Conservation (phyloP, 345 rosid species). For the Aegle marmelos region DNA sequence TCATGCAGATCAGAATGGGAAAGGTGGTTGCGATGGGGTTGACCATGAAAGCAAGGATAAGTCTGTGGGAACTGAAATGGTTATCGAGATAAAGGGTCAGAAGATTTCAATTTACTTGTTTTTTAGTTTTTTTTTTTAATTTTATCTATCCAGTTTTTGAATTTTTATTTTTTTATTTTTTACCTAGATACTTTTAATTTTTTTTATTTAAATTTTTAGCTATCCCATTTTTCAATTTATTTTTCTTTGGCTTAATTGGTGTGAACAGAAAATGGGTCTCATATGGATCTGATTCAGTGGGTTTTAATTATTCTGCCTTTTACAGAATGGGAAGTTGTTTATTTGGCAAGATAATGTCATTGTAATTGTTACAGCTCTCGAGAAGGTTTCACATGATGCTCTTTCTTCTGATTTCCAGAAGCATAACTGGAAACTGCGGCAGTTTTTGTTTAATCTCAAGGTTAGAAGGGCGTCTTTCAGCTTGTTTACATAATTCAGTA, state of each 20-base stretch:
- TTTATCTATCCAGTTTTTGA: neutral
- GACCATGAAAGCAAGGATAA: constrained; percentile 27
- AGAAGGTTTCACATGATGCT: constrained; percentile 72
- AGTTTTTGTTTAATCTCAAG: constrained; percentile 82
- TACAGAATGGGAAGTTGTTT: constrained; percentile 52
- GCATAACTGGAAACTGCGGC: constrained; percentile 82
- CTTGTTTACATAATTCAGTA: neutral
- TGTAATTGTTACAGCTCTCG: constrained; percentile 71
- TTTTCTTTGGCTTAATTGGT: constrained; percentile 3
- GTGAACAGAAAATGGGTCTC: neutral
- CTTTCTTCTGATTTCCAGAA: constrained; percentile 74
- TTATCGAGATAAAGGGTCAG: constrained; percentile 38
- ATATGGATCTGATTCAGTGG: constrained; percentile 3
- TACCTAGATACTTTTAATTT: too few relatives aligned
- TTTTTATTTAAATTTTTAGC: neutral
- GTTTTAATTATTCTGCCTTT: constrained; percentile 5
- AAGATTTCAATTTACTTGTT: constrained; percentile 33
- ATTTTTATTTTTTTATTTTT: too few relatives aligned
- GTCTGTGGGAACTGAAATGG: constrained; percentile 32
- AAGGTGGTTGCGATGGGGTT: constrained; percentile 35
- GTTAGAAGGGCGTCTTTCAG: constrained; percentile 30
- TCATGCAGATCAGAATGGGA: constrained; percentile 35
- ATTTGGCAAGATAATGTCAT: constrained; percentile 90
- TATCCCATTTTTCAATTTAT: neutral
- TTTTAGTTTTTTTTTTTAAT: too few relatives aligned